A percentile compares a stretch with the other conserved stretches of the same genome.
phyloP scores from a whole-genome alignment of 176 grass and related monocot genomes.

The Bromus sterilis region DNA sequence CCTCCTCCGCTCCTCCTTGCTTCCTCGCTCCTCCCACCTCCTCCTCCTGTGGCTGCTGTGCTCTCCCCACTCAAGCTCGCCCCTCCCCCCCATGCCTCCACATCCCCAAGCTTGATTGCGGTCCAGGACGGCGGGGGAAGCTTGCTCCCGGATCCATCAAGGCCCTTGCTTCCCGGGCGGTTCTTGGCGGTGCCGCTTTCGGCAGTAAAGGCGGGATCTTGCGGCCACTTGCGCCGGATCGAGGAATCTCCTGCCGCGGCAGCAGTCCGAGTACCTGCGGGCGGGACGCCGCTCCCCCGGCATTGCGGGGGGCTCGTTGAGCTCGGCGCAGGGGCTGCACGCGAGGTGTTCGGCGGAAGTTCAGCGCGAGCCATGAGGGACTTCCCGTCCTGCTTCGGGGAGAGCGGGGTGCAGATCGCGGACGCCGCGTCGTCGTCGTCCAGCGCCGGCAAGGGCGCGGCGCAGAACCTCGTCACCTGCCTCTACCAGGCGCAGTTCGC shows the following conservation, averaged over 20 bases:
- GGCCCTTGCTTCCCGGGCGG: conserved; percentile 17
- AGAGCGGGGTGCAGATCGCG: conserved; percentile 76
- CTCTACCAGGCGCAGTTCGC: conserved; percentile 63
- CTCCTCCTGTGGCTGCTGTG: not conserved
- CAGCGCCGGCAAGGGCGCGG: conserved; percentile 30
- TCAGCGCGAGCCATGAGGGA: conserved; percentile 47
- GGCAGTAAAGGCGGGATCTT: conserved; percentile 33
- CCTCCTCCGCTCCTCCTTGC: not conserved
- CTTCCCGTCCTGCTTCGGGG: conserved; percentile 87
- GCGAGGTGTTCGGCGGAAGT: conserved; percentile 21
- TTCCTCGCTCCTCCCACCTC: conserved; percentile 1
- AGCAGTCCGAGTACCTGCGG: not conserved
- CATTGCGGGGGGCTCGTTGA: conserved; percentile 20
- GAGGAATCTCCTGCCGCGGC: not conserved
- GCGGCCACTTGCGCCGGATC: conserved; percentile 19
- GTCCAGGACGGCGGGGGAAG: conserved; percentile 9
- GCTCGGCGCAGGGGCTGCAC: conserved; percentile 16
- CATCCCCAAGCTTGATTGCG: conserved; percentile 3
- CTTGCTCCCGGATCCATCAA: conserved; percentile 1
- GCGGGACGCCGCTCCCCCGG: not conserved
- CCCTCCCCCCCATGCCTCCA: not conserved
- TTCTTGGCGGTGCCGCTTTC: conserved; percentile 13
- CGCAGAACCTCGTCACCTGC: conserved; percentile 65
- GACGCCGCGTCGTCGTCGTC: conserved; percentile 46
- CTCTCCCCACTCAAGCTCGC: not conserved